Evolutionary conservation across 2,329 filamentous ascomycete species (phyloP), one percentile per base, ranked within the genome.

Genomic region (Claviceps digitariae): DNA sequence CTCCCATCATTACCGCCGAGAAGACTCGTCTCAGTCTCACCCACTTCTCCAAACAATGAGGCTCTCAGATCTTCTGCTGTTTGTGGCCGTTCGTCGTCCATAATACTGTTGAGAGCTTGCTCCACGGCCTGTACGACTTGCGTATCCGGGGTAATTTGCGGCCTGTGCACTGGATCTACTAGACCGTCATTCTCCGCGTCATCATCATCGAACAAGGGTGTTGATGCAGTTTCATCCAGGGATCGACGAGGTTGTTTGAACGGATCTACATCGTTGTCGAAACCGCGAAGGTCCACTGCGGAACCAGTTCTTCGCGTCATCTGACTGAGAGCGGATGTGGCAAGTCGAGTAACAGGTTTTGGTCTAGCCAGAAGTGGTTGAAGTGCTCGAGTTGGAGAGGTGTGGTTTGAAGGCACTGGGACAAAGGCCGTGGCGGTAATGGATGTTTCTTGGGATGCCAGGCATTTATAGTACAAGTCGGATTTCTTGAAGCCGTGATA

Each of bases 391-490:
- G 56, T 48, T 63, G 64, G 50, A 60, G 62, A 41, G 51, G 54
- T 45, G 27, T 57, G 47, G 25, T 50, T 27, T 3, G 57, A 59
- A 1, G 59, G 59, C 21, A 45, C 38, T 21, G 44, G 46, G 6
- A 29, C 10, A 12, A 50, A 5, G 1, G 31, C 45, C 21, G 46
- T 34, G 25, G 50, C 40, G 13, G 61, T 57, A 2, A 53, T 44
- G 38, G 53, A 54, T 1, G 78, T 74, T 68, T 95, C 90, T 62
- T 95, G 88, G 13, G 91, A 87, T 8, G 91, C 89, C 1, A 98
- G 75, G 65, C 90, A 96, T 66, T 98, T 98, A 74, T 93, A 97
- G 66, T 90, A 98, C 0, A 98, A 69, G 63, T 97, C 93, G 0
- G 93, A 95, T 60, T 83, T 87, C 64, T 90, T 95, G 72, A 98